Evolutionary conservation across 108 stramenopile genomes (phyloP), one percentile per base, ranked within the genome.

Genomic region (Stephanodiscus triporus): DNA sequence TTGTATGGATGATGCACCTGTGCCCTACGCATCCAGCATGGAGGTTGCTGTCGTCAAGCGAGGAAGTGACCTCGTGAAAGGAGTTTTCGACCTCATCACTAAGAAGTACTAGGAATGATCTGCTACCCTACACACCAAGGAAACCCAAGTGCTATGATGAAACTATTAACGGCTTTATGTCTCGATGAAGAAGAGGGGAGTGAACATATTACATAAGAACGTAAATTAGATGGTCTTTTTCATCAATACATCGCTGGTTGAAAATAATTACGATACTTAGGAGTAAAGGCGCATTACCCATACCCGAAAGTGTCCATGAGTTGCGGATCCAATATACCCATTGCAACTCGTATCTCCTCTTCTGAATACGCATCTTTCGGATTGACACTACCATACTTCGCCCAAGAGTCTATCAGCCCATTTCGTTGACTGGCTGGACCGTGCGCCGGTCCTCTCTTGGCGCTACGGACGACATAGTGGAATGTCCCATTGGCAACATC

Each of bases 1-100:
- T 56, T 98, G 97, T 70, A 98, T 98, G 98, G 98, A 98, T 87
- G 98, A 98, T 77, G 98, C 98, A 14, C 91, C 91, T 23, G 97
- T 98, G 23, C 98, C 98, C 29, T 98, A 98, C 73, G 98, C 98
- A 9, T 83, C 85, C 6, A 95, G 89, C 54, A 98, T 98, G 98
- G 98, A 98, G 73, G 84, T 95, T 76, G 96, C 93, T 19, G 96
- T 97, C 34, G 96, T 97, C 42, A 97, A 97, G 89, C 79, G 96
- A 60, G 91, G 89, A 70, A 87, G 85, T 68, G 96, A 97, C 74
- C 80, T 97, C 47, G 83, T 95, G 54, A 79, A 90, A 63, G 96
- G 85, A 14, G 94, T 95, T 30, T 90, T 91, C 71, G 91, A 94
- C 42, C 64, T 97, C 42, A 88, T 89, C 74, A 84, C 90, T 26